phyloP scores from a whole-genome alignment of 768 basidiomycete genomes.

The Hydnomerulius pinastri region DNA sequence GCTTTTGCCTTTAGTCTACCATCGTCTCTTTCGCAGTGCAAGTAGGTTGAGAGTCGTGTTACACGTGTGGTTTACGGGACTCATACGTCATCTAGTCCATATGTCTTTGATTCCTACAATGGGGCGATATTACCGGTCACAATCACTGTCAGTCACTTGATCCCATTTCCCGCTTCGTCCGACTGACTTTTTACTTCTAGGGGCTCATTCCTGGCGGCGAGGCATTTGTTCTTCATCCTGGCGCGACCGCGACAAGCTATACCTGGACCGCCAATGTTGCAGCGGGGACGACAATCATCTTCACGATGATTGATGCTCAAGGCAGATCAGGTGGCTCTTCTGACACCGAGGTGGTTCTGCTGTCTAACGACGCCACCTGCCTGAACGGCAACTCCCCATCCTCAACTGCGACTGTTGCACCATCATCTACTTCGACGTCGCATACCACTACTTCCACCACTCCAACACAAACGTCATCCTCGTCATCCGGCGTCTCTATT shows the following conservation, averaged over 20 bases:
- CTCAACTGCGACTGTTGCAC: conserved; percentile 39
- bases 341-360: conserved; percentile 48
- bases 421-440: conserved; percentile 21
- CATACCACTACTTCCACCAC: conserved; percentile 14
- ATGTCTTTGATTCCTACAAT: conserved; percentile 45
- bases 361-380: conserved; percentile 52
- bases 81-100: conserved; percentile 39
- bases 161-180: background rate
- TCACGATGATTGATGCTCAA: conserved; percentile 52
- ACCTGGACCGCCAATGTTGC: conserved; percentile 60
- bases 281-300: conserved; percentile 59
- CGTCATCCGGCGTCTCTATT: conserved; percentile 37
- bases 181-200: conserved; percentile 30
- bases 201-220: conserved; percentile 67
- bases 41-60: conserved; percentile 36
- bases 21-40: conserved; percentile 59
- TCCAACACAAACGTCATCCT: conserved; percentile 13
- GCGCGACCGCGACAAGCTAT: conserved; percentile 36
- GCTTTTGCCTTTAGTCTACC: conserved; percentile 54
- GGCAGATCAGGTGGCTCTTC: conserved; percentile 61
- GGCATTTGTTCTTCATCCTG: conserved; percentile 45
- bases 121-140: conserved; percentile 55
- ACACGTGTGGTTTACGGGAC: background rate
- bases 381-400: conserved; percentile 54
- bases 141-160: conserved; percentile 43